Percentiles rank a stretch among this genome's conserved stretches.
Evolutionary conservation across 2,329 filamentous ascomycete species (phyloP).

Genomic region (Ophiostoma triangulosporum): DNA sequence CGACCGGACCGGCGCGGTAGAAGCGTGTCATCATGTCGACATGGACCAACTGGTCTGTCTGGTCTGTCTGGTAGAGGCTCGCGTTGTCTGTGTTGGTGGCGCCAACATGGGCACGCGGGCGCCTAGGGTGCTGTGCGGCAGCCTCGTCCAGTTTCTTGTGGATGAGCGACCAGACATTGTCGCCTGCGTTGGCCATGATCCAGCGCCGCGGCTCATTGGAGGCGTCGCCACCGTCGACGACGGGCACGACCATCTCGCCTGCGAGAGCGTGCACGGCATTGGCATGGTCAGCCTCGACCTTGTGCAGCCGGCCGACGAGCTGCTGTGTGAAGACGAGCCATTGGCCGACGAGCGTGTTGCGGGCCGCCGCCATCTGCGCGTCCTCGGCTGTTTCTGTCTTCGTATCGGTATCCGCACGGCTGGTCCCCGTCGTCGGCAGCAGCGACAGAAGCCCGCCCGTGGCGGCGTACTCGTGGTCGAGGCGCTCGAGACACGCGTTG

Average conservation of each 20-base stretch:
- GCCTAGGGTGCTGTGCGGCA: constrained; percentile 19
- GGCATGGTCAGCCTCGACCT: constrained; percentile 40
- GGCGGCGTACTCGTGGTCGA: constrained; percentile 44
- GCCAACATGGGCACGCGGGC: not conserved
- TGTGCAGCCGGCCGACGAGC: constrained; percentile 40
- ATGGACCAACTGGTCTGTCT: constrained; percentile 27
- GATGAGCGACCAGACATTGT: constrained; percentile 34
- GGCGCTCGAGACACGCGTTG: constrained; percentile 44
- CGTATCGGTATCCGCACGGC: not conserved
- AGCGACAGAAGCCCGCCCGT: constrained; percentile 43
- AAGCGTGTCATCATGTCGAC: constrained; percentile 38
- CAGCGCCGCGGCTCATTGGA: constrained; percentile 22
- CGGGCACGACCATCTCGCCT: constrained; percentile 35
- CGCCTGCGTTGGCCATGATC: constrained; percentile 39
- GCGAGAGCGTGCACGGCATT: constrained; percentile 36
- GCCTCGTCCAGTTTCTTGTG: constrained; percentile 33
- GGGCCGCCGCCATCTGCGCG: constrained; percentile 22
- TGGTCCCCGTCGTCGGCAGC: constrained; percentile 28
- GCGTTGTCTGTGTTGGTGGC: not conserved
- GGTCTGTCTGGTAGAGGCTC: not conserved
- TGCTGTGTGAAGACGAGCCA: constrained; percentile 41
- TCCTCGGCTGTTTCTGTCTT: constrained; percentile 15
- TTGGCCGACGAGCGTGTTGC: constrained; percentile 42
- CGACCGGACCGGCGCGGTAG: constrained; percentile 27
- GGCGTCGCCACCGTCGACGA: not conserved